phyloP scores from a whole-genome alignment of 2,329 filamentous ascomycete species.

The Ophiognomonia clavigignenti-juglandacearum region DNA sequence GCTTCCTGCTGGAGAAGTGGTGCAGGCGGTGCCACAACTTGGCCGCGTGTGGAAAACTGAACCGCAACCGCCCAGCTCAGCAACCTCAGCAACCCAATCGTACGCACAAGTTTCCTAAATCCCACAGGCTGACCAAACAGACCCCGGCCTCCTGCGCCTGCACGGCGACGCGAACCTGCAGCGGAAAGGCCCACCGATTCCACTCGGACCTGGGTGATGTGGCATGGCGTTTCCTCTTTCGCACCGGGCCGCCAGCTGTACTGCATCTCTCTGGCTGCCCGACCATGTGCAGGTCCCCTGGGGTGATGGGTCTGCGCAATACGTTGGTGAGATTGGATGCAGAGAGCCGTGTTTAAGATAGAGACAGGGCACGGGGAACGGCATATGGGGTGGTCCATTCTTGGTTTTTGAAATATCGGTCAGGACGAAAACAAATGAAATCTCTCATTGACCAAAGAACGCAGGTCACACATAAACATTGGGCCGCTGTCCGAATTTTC shows the following conservation, averaged over 20 bases:
- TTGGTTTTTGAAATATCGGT: not conserved
- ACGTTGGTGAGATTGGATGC: not conserved
- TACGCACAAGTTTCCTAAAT: not conserved
- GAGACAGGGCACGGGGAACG: not conserved
- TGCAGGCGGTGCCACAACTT: too few species aligned
- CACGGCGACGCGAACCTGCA: too few species aligned
- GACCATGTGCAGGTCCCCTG: not conserved
- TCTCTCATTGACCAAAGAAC: not conserved
- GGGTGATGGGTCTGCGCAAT: not conserved
- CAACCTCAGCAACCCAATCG: too few species aligned
- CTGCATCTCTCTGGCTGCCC: not conserved
- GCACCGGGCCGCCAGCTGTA: not conserved
- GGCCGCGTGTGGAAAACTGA: too few species aligned
- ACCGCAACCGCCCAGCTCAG: too few species aligned
- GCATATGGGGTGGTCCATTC: not conserved
- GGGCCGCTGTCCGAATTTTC: too few species aligned
- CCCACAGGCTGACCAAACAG: too few species aligned
- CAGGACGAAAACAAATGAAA: not conserved
- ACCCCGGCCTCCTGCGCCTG: too few species aligned
- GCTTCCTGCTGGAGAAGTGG: too few species aligned
- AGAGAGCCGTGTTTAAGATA: constrained; percentile 1
- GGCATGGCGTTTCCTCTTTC: constrained; percentile 8
- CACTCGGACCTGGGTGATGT: not conserved
- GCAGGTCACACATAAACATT: constrained; percentile 8
- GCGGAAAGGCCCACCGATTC: too few species aligned